Evolutionary conservation across 371 early-diverging fungal genomes (phyloP).

Genomic region (Syncephalis fuscata): DNA sequence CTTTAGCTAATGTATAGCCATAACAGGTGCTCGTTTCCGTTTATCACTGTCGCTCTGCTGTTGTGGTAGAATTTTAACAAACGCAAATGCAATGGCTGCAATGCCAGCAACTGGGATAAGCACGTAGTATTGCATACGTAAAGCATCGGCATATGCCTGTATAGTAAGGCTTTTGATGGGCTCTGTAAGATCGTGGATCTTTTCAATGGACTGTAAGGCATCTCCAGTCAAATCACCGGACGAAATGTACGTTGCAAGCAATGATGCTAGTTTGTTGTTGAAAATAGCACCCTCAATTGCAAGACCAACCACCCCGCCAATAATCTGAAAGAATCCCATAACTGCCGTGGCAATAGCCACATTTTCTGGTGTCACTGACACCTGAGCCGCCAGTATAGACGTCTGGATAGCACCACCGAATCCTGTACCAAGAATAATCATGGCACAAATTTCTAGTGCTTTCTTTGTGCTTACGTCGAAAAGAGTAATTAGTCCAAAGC

Average conservation of each 20-base stretch:
- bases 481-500: slow-evolving; percentile 25
- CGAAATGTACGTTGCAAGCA: too few relatives aligned
- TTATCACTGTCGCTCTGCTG: too few relatives aligned
- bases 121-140: slow-evolving; percentile 35
- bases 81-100: too few relatives aligned
- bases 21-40: too few relatives aligned
- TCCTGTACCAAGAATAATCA: slow-evolving; percentile 44
- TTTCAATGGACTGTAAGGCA: too few relatives aligned
- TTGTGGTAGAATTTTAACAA: too few relatives aligned
- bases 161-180: slow-evolving; percentile 25
- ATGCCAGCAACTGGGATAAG: slow-evolving; percentile 16
- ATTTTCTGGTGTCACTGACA: slow-evolving; percentile 24
- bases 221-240: too few relatives aligned
- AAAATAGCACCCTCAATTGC: slow-evolving; percentile 34
- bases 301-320: slow-evolving; percentile 54
- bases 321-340: slow-evolving; percentile 31
- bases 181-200: too few relatives aligned
- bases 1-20: too few relatives aligned
- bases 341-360: slow-evolving; percentile 48
- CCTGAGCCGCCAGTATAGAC: slow-evolving; percentile 36
- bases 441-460: slow-evolving; percentile 27
- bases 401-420: slow-evolving; percentile 39
- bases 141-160: slow-evolving; percentile 30
- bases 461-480: slow-evolving; percentile 18
- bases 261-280: slow-evolving; percentile 16